Base-by-base conservation (phyloP, 495 filamentous ascomycete genomes). In the Penicillium turbatum region DNA sequence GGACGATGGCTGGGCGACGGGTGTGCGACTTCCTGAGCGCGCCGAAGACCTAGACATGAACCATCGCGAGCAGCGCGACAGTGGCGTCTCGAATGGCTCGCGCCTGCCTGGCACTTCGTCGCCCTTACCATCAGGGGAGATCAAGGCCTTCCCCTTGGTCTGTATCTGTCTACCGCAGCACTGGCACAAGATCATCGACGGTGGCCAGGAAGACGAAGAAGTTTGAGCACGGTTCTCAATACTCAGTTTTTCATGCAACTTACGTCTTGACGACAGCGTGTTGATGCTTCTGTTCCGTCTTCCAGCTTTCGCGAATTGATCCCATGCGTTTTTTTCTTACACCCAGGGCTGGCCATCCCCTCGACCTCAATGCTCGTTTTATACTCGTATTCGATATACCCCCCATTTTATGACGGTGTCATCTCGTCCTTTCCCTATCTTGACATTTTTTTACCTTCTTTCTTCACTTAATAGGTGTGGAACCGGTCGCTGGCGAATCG, bases 1-100 rank as follows among this genome's bases (percentile, higher is more conserved):
- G 95, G 95, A 99, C 67, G 95, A 99, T 73, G 95, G 95, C 36
- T 99, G 95, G 95, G 95, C 95, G 29, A 99, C 95, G 9, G 95
- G 95, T 58, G 80, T 96, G 46, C 75, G 91, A 61, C 67, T 96
- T 27, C 74, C 85, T 42, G 89, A 96, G 57, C 79, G 84, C 49
- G 91, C 90, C 1, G 95, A 99, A 49, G 89, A 97, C 49, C 95
- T 87, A 79, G 88, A 93, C 57, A 79, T 80, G 19, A 82, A 84
- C 45, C 82, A 84, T 61, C 84, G 87, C 44, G 75, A 82, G 12
- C 89, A 95, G 61, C 83, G 95, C 29, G 95, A 97, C 69, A 96
- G 91, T 64, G 95, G 95, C 37, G 86, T 97, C 47, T 96, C 91
- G 5, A 87, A 88, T 74, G 86, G 87, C 35, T 91, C 90, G 12